Evolutionary conservation across 1,284 basidiomycete species (phyloP), one percentile per base, ranked within the genome.

Genomic region (Naganishia liquefaciens): DNA sequence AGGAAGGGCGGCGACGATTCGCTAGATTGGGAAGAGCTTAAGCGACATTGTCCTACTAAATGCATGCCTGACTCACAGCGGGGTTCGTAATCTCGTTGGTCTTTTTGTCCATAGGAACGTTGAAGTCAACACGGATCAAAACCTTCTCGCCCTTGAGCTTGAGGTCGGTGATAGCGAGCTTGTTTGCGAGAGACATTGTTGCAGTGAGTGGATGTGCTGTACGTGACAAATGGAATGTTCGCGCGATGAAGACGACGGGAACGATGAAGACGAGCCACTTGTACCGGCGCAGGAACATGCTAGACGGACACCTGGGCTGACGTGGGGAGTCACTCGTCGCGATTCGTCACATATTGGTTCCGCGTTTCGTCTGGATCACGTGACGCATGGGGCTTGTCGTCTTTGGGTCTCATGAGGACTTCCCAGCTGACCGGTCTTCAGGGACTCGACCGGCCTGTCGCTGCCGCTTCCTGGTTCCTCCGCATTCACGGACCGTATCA

Each of bases 61-160:
- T 25, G 10, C 9, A 5, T 9, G 43, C 10, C n/a, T 2, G 10
- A 82, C 90, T 70, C 76, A 94, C 92, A 67, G 93, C 92, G 71
- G 93, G 90, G 84, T 98, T 99, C 63, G 95, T 96, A 84, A 99
- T 95, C 79, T 88, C 87, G 30, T 66, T 63, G 33, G 61, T 66
- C 61, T 64, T 68, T 53, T 53, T 49, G 52, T 68, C 65, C 63
- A 91, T 87, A 70, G 95, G 95, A 71, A 99, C 95, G 81, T 99
- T 99, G 83, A 99, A 99, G 85, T 99, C 96, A 73, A 98, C 91
- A 70, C 93, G 89, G 78, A 96, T 92, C 74, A 97, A 88, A 75
- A 98, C 93, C 81, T 91, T 93, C 73, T 79, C 77, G 77, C 83
- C 90, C 75, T 87, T 87, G 83, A 98, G 88, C 74, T 90, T 86